Conservation (phyloP, 805 yeast genomes). For the Kuraishia borneana region DNA sequence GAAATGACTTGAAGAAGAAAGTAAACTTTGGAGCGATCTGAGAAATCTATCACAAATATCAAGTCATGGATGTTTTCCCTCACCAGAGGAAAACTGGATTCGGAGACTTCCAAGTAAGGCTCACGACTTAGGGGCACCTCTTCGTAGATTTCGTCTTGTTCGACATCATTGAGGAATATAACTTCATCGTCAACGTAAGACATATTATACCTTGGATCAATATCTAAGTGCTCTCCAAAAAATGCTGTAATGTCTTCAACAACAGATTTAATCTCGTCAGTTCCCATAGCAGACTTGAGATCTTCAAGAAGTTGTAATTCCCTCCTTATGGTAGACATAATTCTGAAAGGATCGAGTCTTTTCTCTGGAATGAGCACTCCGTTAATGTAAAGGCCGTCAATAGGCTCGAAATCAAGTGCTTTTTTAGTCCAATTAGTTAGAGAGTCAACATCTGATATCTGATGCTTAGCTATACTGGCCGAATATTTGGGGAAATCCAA, state of each 20-base stretch:
- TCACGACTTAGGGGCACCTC: slow-evolving; percentile 31
- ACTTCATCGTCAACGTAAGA: slow-evolving; percentile 22
- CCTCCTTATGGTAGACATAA: slow-evolving; percentile 25
- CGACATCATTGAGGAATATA: slow-evolving; percentile 71
- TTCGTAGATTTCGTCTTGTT: slow-evolving; percentile 42
- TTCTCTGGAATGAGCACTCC: slow-evolving; percentile 48
- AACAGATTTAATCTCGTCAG: slow-evolving; percentile 19
- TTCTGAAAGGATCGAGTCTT: slow-evolving; percentile 29
- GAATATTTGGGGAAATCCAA: slow-evolving; percentile 48
- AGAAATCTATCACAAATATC: slow-evolving; percentile 56
- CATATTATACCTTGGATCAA: slow-evolving; percentile 13
- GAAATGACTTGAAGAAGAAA: slow-evolving; percentile 38
- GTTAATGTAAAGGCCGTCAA: slow-evolving; percentile 51
- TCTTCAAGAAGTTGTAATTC: slow-evolving; percentile 20
- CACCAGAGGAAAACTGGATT: slow-evolving; percentile 49
- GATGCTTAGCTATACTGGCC: slow-evolving; percentile 19
- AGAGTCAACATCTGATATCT: slow-evolving; percentile 10
- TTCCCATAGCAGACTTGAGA: not conserved
- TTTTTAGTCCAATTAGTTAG: too few relatives aligned
- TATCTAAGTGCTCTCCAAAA: slow-evolving; percentile 1
- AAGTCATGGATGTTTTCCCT: slow-evolving; percentile 68
- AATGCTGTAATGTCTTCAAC: slow-evolving; percentile 24
- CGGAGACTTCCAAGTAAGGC: slow-evolving; percentile 31
- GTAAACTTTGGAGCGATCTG: slow-evolving; percentile 37
- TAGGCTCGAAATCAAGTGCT: slow-evolving; percentile 5